Conservation (phyloP, 345 rosid genomes). For the Salix purpurea region DNA sequence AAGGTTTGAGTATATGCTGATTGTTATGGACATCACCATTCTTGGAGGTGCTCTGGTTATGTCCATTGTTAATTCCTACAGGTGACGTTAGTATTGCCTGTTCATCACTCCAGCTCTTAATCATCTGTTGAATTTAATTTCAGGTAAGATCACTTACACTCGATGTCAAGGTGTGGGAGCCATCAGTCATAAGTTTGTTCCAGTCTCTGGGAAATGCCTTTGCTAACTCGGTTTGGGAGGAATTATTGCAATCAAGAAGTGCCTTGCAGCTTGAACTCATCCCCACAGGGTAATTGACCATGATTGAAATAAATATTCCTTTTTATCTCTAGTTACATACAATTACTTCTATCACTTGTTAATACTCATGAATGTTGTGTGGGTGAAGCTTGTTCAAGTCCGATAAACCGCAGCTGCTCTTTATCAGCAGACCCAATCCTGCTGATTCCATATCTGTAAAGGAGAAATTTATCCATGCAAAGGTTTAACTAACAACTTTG, state of each 20-base stretch:
- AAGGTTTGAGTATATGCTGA: not conserved
- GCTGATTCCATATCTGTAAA: constrained; percentile 75
- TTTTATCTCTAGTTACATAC: constrained; percentile 4
- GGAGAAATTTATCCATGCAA: constrained; percentile 97
- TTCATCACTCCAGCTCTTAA: constrained; percentile 3
- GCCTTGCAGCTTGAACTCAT: constrained; percentile 59
- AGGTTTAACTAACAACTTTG: constrained; percentile 42
- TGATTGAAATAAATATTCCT: constrained; percentile 2
- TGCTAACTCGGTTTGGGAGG: constrained; percentile 98
- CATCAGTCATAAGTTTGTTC: constrained; percentile 89
- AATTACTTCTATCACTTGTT: constrained; percentile 15
- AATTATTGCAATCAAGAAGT: constrained; percentile 77
- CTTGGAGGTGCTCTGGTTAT: not conserved
- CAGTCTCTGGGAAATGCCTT: constrained; percentile 90
- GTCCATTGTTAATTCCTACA: not conserved
- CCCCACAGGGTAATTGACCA: constrained; percentile 48
- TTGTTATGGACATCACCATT: not conserved
- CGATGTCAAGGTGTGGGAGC: constrained; percentile 98
- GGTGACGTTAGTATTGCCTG: not conserved
- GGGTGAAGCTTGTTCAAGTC: constrained; percentile 50
- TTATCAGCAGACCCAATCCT: constrained; percentile 60
- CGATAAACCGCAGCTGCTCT: constrained; percentile 55
- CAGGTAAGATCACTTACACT: constrained; percentile 98
- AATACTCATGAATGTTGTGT: constrained; percentile 22
- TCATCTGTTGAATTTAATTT: constrained; percentile 18